These are phyloP conservation scores for Stropharia rugosoannulata DNA, from an alignment of 768 basidiomycete species.

Conservation along the genomic window DNA sequence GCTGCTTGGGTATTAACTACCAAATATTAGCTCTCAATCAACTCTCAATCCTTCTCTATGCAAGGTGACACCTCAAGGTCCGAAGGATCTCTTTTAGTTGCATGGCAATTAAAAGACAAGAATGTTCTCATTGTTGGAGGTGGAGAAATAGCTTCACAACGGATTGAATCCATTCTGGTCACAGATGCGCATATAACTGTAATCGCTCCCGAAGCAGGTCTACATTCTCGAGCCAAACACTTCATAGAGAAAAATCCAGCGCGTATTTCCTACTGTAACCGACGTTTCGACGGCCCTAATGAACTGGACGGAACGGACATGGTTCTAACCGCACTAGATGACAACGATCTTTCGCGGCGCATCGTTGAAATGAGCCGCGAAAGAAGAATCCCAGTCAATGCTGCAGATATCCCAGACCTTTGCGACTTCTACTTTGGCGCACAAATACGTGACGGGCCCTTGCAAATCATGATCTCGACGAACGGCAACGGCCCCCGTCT, in stretches of 20 bases:
- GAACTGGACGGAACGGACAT: constrained; percentile 76
- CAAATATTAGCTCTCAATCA: too few species aligned
- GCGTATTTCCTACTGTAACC: constrained; percentile 70
- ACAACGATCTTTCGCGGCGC: constrained; percentile 65
- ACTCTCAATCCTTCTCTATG: constrained; percentile 12
- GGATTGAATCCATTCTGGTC: constrained; percentile 81
- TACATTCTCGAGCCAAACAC: constrained; percentile 57
- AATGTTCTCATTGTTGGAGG: constrained; percentile 91
- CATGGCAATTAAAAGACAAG: constrained; percentile 88
- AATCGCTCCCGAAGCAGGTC: constrained; percentile 66
- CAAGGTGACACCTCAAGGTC: constrained; percentile 13
- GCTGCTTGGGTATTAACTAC: too few species aligned
- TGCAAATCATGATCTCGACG: constrained; percentile 96
- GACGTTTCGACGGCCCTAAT: constrained; percentile 59
- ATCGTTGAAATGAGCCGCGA: constrained; percentile 72
- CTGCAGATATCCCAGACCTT: constrained; percentile 91
- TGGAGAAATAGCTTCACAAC: constrained; percentile 86
- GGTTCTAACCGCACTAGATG: constrained; percentile 93
- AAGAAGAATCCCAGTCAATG: constrained; percentile 83
- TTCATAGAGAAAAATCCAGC: constrained; percentile 48
- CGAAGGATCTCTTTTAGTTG: constrained; percentile 77
- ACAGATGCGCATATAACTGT: constrained; percentile 80
- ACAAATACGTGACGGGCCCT: constrained; percentile 83
- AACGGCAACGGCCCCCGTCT: constrained; percentile 91
- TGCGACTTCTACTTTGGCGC: constrained; percentile 99